phyloP scores from a whole-genome alignment of 2,329 filamentous ascomycete species.

The Alternaria triticimaculans region DNA sequence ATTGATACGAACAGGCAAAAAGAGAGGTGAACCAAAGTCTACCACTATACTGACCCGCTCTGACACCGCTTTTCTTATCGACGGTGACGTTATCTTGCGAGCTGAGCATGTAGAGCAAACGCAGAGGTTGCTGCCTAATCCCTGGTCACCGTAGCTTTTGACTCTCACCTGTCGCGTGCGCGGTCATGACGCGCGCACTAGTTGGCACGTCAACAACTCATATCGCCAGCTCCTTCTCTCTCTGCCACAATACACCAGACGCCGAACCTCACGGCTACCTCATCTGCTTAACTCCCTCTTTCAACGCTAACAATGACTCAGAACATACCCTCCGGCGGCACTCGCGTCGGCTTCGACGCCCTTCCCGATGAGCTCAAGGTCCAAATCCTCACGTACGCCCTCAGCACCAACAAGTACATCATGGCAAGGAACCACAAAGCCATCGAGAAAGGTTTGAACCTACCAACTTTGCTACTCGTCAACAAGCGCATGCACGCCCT shows the following conservation, averaged over 20 bases:
- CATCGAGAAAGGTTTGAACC: neutral
- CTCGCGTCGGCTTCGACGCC: neutral
- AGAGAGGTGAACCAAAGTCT: neutral
- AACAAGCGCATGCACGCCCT: neutral
- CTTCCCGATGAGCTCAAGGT: neutral
- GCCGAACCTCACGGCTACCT: neutral
- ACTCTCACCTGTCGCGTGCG: neutral
- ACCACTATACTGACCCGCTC: no score
- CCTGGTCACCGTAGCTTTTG: neutral
- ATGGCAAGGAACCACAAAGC: neutral
- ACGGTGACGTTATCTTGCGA: neutral
- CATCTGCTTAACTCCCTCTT: neutral
- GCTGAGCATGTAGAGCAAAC: neutral
- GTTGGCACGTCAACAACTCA: neutral
- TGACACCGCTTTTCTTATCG: neutral
- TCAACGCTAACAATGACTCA: neutral
- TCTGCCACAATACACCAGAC: neutral
- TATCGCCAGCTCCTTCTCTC: neutral
- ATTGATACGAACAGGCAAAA: neutral
- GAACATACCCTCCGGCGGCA: neutral
- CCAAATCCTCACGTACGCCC: neutral
- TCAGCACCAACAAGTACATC: neutral
- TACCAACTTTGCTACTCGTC: neutral
- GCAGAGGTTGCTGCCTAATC: neutral
- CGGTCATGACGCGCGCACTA: neutral